Conservation (phyloP, 352 stramenopile species). For the Globisporangium paroecandrum region DNA sequence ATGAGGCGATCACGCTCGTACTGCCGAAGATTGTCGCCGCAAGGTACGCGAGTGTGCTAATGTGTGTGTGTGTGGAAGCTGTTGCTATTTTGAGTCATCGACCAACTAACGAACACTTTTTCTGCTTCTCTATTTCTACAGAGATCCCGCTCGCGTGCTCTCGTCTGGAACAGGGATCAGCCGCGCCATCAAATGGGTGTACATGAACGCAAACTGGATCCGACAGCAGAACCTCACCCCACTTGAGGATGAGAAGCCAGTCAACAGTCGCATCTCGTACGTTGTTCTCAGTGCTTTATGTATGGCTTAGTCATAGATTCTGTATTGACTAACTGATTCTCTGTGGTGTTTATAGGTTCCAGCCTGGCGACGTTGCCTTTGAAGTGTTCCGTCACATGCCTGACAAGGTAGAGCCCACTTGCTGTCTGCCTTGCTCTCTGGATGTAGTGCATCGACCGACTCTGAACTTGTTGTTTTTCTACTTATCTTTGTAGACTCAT, state of each 20-base stretch:
- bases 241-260: constrained; percentile 29
- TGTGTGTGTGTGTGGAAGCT: neutral
- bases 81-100: neutral
- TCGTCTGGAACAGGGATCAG: constrained; percentile 64
- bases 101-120: constrained; percentile 2
- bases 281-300: constrained; percentile 1
- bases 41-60: constrained; percentile 18
- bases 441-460: neutral
- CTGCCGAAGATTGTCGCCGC: constrained; percentile 71
- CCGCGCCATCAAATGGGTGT: constrained; percentile 84
- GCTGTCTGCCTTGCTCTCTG: neutral
- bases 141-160: constrained; percentile 65
- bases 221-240: constrained; percentile 53
- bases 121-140: constrained; percentile 20
- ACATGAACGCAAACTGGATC: constrained; percentile 85
- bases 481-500: constrained; percentile 24
- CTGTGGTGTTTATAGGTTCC: constrained; percentile 32
- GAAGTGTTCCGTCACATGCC: constrained; percentile 86
- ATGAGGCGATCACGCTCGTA: constrained; percentile 73
- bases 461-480: neutral
- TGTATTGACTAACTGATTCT: neutral
- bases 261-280: constrained; percentile 35
- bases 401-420: constrained; percentile 51
- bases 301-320: constrained; percentile 1
- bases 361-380: constrained; percentile 57